Base-by-base conservation (phyloP, 148 eudicot species). In the Heliosperma pusillum region DNA sequence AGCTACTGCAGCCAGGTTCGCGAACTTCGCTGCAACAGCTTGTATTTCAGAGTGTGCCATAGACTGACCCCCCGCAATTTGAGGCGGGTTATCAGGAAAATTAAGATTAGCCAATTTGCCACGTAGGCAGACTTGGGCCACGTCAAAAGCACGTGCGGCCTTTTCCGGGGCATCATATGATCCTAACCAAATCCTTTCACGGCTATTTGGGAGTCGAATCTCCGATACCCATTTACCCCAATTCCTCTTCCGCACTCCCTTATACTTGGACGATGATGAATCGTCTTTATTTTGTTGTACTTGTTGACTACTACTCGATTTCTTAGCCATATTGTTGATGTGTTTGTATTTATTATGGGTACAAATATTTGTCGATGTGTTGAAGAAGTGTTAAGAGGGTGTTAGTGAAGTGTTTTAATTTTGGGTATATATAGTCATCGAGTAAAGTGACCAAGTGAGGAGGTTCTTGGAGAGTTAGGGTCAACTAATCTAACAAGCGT, bases 191-290 rank as follows among this genome's bases (percentile, higher is more conserved):
- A 94, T 94, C 53, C 98, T 71, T 44, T 91, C 96, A 13, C 98
- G 82, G 73, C 97, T 84, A 65, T 93, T 86, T 0, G 98, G 98
- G 0, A 91, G 81, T 10, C 98, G 87, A 44, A 93, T 86, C 57
- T 93, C 98, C 1, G 95, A 93, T 7, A 94, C 97, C 80, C 83
- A 94, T 44, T 94, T 94, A 0, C 98, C 98, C 98, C 98, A 94
- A 61, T 91, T 91, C 72, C 98, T 76, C 93, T 87, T 87, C 29
- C 98, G 45, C 5, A 94, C 98, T 0, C 98, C 98, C 71, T 73
- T 91, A 72, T 85, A 93, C 79, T 89, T 89, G 6, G 67, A 24
- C 17, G 78, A 78, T 10, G 63, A 52, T 1, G 42, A 24, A 36
- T 36, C 42, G 9, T 36, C 42, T 36, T 7, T 36, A 36, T 36